These are phyloP conservation scores for Pythium coloratum DNA, from an alignment of 352 stramenopile genomes.

Conservation along the genomic window DNA sequence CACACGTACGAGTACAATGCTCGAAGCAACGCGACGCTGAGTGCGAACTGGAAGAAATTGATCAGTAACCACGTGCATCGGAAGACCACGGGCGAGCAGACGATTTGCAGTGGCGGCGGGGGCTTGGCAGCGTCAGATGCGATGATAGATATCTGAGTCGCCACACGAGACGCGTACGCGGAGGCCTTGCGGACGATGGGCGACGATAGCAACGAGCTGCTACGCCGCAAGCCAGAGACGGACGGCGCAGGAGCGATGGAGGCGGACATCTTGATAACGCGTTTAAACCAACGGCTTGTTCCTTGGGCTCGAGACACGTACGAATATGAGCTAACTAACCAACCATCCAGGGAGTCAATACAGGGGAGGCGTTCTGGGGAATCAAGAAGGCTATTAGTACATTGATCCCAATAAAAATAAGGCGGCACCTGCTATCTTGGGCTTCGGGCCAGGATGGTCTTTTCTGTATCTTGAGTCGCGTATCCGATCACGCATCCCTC, in stretches of 20 bases:
- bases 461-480: too few species aligned
- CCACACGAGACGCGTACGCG: not conserved
- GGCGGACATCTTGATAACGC: not conserved
- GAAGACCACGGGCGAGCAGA: not conserved
- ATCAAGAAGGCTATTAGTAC: conserved; percentile 6
- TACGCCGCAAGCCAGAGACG: not conserved
- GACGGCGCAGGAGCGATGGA: not conserved
- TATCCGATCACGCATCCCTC: not conserved
- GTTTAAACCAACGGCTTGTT: too few species aligned
- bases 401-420: not conserved
- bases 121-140: not conserved
- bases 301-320: too few species aligned
- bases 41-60: conserved; percentile 1
- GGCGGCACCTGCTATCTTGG: not conserved
- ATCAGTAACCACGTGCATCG: not conserved
- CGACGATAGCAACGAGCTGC: not conserved
- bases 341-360: not conserved
- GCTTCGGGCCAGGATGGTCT: too few species aligned
- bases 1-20: conserved; percentile 14
- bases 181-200: not conserved
- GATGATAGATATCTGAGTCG: not conserved
- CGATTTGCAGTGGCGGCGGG: not conserved
- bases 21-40: not conserved
- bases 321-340: too few species aligned
- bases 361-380: not conserved